A percentile compares a stretch with the other conserved stretches of the same genome.
Evolutionary conservation across 2,329 filamentous ascomycete species (phyloP).

Genomic region (Hypoxylon sp.): DNA sequence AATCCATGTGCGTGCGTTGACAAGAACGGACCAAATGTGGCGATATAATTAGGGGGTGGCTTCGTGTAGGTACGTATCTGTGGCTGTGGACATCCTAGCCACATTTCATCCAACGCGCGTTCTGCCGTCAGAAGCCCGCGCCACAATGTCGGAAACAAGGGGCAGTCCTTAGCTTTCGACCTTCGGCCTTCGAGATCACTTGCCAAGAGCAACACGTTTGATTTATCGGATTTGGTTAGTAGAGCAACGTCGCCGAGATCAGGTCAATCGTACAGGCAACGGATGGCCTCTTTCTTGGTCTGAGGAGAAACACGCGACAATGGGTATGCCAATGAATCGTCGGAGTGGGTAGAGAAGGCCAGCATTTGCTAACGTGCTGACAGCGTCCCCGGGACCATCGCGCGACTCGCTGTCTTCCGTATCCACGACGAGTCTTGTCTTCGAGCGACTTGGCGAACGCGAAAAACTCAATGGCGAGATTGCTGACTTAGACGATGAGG

Average conservation of each 20-base stretch:
- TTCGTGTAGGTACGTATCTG: not conserved
- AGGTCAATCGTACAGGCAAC: slow-evolving; percentile 9
- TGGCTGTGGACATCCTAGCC: slow-evolving; percentile 9
- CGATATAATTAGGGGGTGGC: not conserved
- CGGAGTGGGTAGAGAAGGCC: not conserved
- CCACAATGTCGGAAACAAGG: slow-evolving; percentile 29
- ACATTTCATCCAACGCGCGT: slow-evolving; percentile 11
- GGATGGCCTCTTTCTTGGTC: slow-evolving; percentile 32
- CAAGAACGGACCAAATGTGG: too few relatives aligned
- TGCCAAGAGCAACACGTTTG: slow-evolving; percentile 15
- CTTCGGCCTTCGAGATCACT: not conserved
- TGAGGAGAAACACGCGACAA: slow-evolving; percentile 33
- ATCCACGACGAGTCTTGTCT: slow-evolving; percentile 87
- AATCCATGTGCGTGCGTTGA: not conserved
- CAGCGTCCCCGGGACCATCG: slow-evolving; percentile 60
- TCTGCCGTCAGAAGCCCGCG: slow-evolving; percentile 16
- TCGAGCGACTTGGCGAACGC: slow-evolving; percentile 79
- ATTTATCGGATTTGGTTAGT: slow-evolving; percentile 6
- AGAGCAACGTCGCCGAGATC: not conserved
- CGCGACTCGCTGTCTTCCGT: slow-evolving; percentile 78
- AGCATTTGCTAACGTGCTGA: slow-evolving; percentile 27
- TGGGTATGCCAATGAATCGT: slow-evolving; percentile 33
- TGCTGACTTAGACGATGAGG: slow-evolving; percentile 62
- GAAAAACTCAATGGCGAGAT: slow-evolving; percentile 57
- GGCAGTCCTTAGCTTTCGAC: not conserved